A percentile compares a stretch with the other conserved stretches of the same genome.
Evolutionary conservation across 371 early-diverging fungal genomes (phyloP).

Genomic region (Mucor indicus): DNA sequence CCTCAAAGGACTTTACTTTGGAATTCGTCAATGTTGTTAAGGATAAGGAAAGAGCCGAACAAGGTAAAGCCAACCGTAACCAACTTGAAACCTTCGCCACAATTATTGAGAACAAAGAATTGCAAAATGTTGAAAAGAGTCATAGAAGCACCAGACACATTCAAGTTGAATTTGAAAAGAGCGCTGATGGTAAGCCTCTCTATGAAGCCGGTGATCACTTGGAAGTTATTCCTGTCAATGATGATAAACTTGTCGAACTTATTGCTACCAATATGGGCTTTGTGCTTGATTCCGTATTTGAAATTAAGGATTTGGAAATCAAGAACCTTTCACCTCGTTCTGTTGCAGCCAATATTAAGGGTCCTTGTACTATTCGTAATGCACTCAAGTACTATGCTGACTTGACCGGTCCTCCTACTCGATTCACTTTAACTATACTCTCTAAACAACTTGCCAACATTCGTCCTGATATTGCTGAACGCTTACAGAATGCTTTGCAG

Average conservation of each 20-base stretch:
- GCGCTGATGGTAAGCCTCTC: slow-evolving; percentile 5
- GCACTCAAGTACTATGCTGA: slow-evolving; percentile 37
- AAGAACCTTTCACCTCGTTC: slow-evolving; percentile 28
- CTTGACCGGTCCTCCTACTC: slow-evolving; percentile 27
- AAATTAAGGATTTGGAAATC: slow-evolving; percentile 14
- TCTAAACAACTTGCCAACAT: slow-evolving; percentile 21
- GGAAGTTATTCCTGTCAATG: slow-evolving; percentile 36
- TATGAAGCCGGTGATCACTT: slow-evolving; percentile 45
- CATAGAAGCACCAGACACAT: slow-evolving; percentile 35
- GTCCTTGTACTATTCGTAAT: slow-evolving; percentile 35
- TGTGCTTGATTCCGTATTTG: slow-evolving; percentile 37
- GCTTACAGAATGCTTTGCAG: not conserved
- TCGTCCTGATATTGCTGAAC: slow-evolving; percentile 15
- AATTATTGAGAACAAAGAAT: slow-evolving; percentile 7
- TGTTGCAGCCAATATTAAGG: slow-evolving; percentile 27
- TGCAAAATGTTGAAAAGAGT: slow-evolving; percentile 9
- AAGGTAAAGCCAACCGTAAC: not conserved
- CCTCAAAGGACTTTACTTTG: slow-evolving; percentile 52
- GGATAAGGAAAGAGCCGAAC: not conserved
- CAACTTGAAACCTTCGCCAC: not conserved
- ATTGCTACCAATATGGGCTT: slow-evolving; percentile 31
- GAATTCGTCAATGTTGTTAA: not conserved
- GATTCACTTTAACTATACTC: slow-evolving; percentile 17
- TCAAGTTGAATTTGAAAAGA: slow-evolving; percentile 17
- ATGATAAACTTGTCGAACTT: slow-evolving; percentile 19